These are phyloP conservation scores for Pyracantha coccinea DNA, from an alignment of 331 rosid species.

Conservation along the genomic window DNA sequence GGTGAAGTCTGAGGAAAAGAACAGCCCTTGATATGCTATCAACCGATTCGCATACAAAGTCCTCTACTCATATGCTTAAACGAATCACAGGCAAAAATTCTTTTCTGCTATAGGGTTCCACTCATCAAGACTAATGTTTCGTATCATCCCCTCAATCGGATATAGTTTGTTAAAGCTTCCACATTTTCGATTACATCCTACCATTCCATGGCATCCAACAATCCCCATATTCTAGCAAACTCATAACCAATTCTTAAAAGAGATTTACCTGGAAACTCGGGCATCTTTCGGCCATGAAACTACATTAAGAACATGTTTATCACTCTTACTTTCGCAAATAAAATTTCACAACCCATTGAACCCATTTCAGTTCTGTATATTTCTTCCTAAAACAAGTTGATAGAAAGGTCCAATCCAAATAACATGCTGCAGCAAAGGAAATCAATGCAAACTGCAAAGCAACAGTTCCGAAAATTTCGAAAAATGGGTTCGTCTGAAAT, in stretches of 20 bases:
- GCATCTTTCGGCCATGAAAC: not conserved
- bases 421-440: not conserved
- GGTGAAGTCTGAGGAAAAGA: conserved; percentile 13
- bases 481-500: conserved; percentile 10
- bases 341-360: not conserved
- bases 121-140: no score
- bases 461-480: not conserved
- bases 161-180: no score
- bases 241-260: not conserved
- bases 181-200: no score
- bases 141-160: no score
- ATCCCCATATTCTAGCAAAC: no score
- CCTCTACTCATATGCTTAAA: not conserved
- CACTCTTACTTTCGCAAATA: not conserved
- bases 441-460: not conserved
- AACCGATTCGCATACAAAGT: not conserved
- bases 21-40: not conserved
- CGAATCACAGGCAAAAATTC: not conserved
- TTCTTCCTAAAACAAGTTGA: not conserved
- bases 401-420: not conserved
- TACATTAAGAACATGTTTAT: not conserved
- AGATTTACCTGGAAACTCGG: not conserved
- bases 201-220: no score
- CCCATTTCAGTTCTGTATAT: not conserved
- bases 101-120: not conserved